Evolutionary conservation across 2,329 filamentous ascomycete genomes (phyloP).

Genomic region (Verticillium alfalfae): DNA sequence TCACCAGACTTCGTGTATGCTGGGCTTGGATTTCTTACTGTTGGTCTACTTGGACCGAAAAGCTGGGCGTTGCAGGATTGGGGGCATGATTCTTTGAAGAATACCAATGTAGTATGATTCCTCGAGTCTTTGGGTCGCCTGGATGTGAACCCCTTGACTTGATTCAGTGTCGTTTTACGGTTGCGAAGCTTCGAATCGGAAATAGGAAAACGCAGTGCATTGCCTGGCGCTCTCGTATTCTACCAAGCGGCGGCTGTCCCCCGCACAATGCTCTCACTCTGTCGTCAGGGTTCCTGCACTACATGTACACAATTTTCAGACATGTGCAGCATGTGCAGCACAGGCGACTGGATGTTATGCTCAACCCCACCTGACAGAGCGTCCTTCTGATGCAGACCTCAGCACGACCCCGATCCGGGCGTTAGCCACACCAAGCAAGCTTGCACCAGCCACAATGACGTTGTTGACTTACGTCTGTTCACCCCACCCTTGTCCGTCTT

Average conservation of each 20-base stretch:
- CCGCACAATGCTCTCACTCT: neutral
- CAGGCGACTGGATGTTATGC: neutral
- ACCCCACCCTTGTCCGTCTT: neutral
- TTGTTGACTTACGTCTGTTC: slow-evolving; percentile 12
- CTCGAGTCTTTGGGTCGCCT: too few relatives aligned
- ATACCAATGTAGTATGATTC: neutral
- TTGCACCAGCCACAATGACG: slow-evolving; percentile 13
- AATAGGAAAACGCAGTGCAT: too few relatives aligned
- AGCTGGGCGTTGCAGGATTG: slow-evolving; percentile 9
- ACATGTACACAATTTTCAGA: neutral
- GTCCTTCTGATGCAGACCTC: neutral
- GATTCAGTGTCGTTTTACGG: too few relatives aligned
- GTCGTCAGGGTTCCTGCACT: neutral
- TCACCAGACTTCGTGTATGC: neutral
- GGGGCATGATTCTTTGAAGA: slow-evolving; percentile 3
- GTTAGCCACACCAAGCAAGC: neutral
- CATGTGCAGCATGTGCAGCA: neutral
- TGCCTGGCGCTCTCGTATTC: neutral
- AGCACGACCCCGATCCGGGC: neutral
- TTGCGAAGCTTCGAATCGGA: too few relatives aligned
- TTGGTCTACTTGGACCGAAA: slow-evolving; percentile 4
- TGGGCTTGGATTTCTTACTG: neutral
- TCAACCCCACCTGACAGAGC: neutral
- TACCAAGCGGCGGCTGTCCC: neutral
- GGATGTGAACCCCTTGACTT: too few relatives aligned